Conservation (phyloP, 1,139 yeast species). For the Taphrina pruni region DNA sequence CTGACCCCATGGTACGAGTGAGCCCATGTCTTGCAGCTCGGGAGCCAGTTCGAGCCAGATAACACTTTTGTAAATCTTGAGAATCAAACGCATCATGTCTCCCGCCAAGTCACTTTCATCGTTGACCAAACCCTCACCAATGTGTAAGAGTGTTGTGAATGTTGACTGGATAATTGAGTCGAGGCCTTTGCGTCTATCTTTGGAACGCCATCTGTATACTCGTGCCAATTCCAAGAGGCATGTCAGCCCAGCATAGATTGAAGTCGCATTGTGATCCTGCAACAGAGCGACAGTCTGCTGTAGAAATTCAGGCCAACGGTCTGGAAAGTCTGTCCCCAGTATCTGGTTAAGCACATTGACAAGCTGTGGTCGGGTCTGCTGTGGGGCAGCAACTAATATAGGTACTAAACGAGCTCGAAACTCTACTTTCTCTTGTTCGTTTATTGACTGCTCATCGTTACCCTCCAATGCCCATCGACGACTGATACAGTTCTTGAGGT, state of each 20-base stretch:
- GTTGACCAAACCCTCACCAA: slow-evolving; percentile 66
- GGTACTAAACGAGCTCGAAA: slow-evolving; percentile 67
- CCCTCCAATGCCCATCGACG: slow-evolving; percentile 63
- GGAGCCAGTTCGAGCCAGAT: slow-evolving; percentile 74
- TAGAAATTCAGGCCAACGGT: slow-evolving; percentile 71
- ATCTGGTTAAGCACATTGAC: slow-evolving; percentile 72
- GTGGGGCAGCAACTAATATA: slow-evolving; percentile 57
- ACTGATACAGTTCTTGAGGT: slow-evolving; percentile 76
- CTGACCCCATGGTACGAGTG: slow-evolving; percentile 73
- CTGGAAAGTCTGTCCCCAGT: slow-evolving; percentile 71
- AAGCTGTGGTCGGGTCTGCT: slow-evolving; percentile 62
- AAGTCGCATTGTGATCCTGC: slow-evolving; percentile 57
- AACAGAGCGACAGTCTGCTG: slow-evolving; percentile 66
- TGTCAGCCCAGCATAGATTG: slow-evolving; percentile 75
- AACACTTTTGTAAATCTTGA: slow-evolving; percentile 81
- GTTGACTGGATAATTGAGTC: slow-evolving; percentile 67
- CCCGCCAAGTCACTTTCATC: slow-evolving; percentile 61
- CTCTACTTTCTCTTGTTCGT: slow-evolving; percentile 69
- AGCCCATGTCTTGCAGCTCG: slow-evolving; percentile 65
- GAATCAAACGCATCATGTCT: slow-evolving; percentile 75
- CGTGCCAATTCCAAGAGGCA: slow-evolving; percentile 77
- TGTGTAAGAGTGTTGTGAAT: slow-evolving; percentile 70
- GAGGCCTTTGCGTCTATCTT: slow-evolving; percentile 63
- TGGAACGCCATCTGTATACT: slow-evolving; percentile 76
- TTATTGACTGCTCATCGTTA: slow-evolving; percentile 55